These are phyloP conservation scores for Sporothrix pallida DNA, from an alignment of 2,329 filamentous ascomycete genomes.

Conservation along the genomic window DNA sequence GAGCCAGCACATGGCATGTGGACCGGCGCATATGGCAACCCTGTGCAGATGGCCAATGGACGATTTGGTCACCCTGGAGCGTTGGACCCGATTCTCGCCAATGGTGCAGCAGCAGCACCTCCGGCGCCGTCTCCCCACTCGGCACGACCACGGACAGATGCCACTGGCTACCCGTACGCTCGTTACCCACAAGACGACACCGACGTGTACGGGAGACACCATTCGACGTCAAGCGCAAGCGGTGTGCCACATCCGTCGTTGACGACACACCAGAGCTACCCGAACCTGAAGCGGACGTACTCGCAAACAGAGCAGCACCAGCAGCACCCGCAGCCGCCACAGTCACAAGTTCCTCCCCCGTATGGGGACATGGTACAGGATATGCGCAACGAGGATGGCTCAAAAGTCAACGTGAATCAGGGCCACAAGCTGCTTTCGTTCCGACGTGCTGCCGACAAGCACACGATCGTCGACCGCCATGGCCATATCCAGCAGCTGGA, in stretches of 20 bases:
- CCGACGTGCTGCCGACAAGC: slow-evolving; percentile 62
- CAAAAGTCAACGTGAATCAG: slow-evolving; percentile 63
- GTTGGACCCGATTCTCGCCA: slow-evolving; percentile 57
- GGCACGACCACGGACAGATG: slow-evolving; percentile 56
- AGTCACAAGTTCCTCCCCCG: slow-evolving; percentile 48
- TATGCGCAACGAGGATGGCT: slow-evolving; percentile 60
- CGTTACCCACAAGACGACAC: slow-evolving; percentile 62
- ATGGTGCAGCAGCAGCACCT: slow-evolving; percentile 41
- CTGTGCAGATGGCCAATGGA: slow-evolving; percentile 56
- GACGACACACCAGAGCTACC: slow-evolving; percentile 58
- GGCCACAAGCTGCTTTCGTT: slow-evolving; percentile 67
- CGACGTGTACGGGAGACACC: slow-evolving; percentile 60
- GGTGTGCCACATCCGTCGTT: slow-evolving; percentile 48
- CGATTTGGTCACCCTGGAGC: slow-evolving; percentile 53
- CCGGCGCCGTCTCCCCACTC: slow-evolving; percentile 52
- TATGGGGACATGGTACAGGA: slow-evolving; percentile 68
- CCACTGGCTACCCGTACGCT: slow-evolving; percentile 58
- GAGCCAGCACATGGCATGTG: slow-evolving; percentile 64
- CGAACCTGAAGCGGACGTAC: slow-evolving; percentile 63
- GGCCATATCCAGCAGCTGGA: slow-evolving; percentile 67
- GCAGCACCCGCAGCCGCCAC: slow-evolving; percentile 27
- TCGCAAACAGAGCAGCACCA: slow-evolving; percentile 54
- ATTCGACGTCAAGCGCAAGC: slow-evolving; percentile 33
- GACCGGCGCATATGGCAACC: slow-evolving; percentile 60
- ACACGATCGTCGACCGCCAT: slow-evolving; percentile 64